Evolutionary conservation across 345 rosid genomes (phyloP).

Genomic region (Corchorus capsularis): DNA sequence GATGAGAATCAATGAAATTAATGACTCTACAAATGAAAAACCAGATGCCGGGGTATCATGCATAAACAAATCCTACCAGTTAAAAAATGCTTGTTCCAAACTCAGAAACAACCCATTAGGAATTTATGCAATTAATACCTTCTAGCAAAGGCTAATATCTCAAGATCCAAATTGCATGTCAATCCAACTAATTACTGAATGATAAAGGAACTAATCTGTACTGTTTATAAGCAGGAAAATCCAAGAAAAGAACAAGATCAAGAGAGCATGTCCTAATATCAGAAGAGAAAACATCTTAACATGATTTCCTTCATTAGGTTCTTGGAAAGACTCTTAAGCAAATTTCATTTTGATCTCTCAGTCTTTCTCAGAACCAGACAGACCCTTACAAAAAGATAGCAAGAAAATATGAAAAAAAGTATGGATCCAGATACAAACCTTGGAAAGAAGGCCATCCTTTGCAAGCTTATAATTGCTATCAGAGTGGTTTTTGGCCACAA

Average conservation of each 20-base stretch:
- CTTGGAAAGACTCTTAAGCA: not conserved
- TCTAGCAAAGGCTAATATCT: constrained; percentile 1
- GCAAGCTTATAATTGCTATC: constrained; percentile 93
- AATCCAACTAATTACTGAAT: not conserved
- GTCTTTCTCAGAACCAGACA: not conserved
- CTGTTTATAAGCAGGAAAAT: not conserved
- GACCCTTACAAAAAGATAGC: not conserved
- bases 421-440: constrained; percentile 44
- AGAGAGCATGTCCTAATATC: not conserved
- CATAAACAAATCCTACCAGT: not conserved
- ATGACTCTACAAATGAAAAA: not conserved
- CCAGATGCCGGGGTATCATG: not conserved
- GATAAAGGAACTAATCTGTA: not conserved
- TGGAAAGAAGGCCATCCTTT: constrained; percentile 66
- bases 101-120: not conserved
- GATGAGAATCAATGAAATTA: not conserved
- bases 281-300: not conserved
- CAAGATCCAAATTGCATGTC: not conserved
- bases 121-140: not conserved
- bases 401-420: not conserved
- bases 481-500: constrained; percentile 72
- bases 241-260: not conserved
- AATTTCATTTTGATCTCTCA: not conserved
- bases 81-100: not conserved
- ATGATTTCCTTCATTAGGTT: too few relatives aligned